Evolutionary conservation across 495 filamentous ascomycete species (phyloP), one percentile per base, ranked within the genome.

Genomic region (Hypoxylon fragiforme): DNA sequence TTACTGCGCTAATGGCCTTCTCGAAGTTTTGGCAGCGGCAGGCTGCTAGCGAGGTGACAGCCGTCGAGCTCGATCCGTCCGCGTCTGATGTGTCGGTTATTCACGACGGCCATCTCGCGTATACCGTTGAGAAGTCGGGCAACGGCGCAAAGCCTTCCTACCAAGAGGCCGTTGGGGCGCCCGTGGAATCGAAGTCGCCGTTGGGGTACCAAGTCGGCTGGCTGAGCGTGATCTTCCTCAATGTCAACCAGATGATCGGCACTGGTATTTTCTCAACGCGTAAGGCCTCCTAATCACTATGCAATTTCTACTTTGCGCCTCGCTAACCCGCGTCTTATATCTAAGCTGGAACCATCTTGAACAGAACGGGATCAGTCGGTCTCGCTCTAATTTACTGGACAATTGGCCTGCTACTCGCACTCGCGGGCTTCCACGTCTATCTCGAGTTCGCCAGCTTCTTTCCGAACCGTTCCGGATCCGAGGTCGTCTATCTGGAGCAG

Each of bases 401-500:
- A 0, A 73, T 87, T 13, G 84, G 83, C 9, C 76, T 81, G 26
- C 44, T 83, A 4, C 72, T 83, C 4, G 69, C 83, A 1, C 53
- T 72, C 16, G 71, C 75, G 16, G 75, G 72, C 2, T 71, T 85
- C 6, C 63, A 72, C 0, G 71, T 84, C 8, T 86, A 85, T 52
- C 74, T 86, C 35, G 84, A 87, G 57, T 77, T 80, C 12, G 77
- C 82, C 1, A 70, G 78, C 0, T 85, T 80, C 53, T 86, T 86
- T 40, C 85, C 85, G 4, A 85, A 80, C 62, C 77, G 85, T 14
- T 85, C 82, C 2, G 85, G 84, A 2, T 74, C 81, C 0, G 81
- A 88, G 52, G 82, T 84, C 6, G 82, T 85, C 3, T 88, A 85
- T 47, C 74, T 86, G 1, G 85, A 88, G 60, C 84, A 86, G 59